Base-by-base conservation (phyloP, 2,329 filamentous ascomycete species). In the Pestalotiopsis sp. region DNA sequence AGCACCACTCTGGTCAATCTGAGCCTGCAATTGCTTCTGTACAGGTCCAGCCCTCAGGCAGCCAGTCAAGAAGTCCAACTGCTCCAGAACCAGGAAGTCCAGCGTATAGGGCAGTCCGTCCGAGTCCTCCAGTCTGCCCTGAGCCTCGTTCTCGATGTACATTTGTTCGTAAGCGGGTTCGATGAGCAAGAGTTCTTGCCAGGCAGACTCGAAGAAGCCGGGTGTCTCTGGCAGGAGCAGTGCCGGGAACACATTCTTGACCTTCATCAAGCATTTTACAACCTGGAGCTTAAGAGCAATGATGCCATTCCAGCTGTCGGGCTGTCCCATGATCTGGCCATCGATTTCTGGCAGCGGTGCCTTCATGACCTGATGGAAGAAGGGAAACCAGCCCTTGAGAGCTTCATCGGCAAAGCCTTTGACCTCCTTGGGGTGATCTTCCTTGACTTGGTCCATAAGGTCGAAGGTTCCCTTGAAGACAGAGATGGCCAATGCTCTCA, bases 401-500 rank as follows among this genome's bases (percentile, higher is more conserved):
- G 94, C 90, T 76, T 97, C 92, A 70, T 97, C 94, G 66, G 95
- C 94, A 79, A 99, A 99, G 1, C 86, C 87, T 80, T 94, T 96
- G 70, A 98, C 94, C 67, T 93, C 93, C 69, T 88, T 87, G 76
- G 93, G 93, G 81, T 98, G 93, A 74, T 97, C 94, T 73, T 97
- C 95, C 85, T 97, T 92, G 73, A 98, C 93, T 89, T 98, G 97
- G 81, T 98, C 94, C 83, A 99, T 89, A 68, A 96, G 93, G 78
- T 98, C 94, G 79, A 99, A 97, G 81, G 94, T 97, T 63, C 90
- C 90, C 68, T 94, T 89, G 85, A 98, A 97, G 69, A 98, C 93
- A 56, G 92, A 94, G 57, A 98, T 92, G 52, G 96, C 93, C 73
- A 98, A 85, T 38, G 94, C 94, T 70, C 96, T 89, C 69, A 97